These are phyloP conservation scores for Suillus ampliporus DNA, from an alignment of 768 basidiomycete species.

Conservation along the genomic window DNA sequence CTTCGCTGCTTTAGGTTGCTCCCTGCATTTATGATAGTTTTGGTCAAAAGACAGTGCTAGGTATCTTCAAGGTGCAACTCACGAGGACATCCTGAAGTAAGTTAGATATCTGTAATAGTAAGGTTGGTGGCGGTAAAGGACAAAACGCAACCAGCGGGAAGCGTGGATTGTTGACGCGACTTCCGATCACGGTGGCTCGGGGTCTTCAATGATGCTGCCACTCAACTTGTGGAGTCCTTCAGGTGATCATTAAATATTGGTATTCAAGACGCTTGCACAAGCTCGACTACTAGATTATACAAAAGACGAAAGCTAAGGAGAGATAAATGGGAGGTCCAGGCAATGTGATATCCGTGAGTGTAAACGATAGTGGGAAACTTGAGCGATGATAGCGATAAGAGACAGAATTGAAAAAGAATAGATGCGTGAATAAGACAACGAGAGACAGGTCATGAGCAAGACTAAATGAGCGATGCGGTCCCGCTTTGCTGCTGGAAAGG, in stretches of 20 bases:
- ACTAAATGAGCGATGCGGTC: slow-evolving; percentile 56
- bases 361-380: slow-evolving; percentile 9
- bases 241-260: too few species aligned
- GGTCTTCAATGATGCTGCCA: not conserved
- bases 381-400: slow-evolving; percentile 3
- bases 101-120: not conserved
- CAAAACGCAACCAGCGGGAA: slow-evolving; percentile 8
- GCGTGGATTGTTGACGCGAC: slow-evolving; percentile 10
- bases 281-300: slow-evolving; percentile 11
- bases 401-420: slow-evolving; percentile 7
- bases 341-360: slow-evolving; percentile 1
- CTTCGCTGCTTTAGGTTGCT: slow-evolving; percentile 7
- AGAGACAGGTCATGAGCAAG: slow-evolving; percentile 19
- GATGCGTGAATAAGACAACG: slow-evolving; percentile 17
- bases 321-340: not conserved
- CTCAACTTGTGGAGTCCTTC: slow-evolving; percentile 3
- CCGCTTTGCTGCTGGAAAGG: slow-evolving; percentile 48
- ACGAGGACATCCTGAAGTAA: slow-evolving; percentile 30
- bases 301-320: slow-evolving; percentile 1
- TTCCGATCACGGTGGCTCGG: slow-evolving; percentile 5
- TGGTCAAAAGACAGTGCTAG: not conserved
- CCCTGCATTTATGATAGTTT: slow-evolving; percentile 15
- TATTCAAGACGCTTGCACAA: slow-evolving; percentile 8
- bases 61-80: slow-evolving; percentile 13
- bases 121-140: not conserved